These are phyloP conservation scores for Amanita inopinata DNA, from an alignment of 768 basidiomycete genomes.

Conservation along the genomic window DNA sequence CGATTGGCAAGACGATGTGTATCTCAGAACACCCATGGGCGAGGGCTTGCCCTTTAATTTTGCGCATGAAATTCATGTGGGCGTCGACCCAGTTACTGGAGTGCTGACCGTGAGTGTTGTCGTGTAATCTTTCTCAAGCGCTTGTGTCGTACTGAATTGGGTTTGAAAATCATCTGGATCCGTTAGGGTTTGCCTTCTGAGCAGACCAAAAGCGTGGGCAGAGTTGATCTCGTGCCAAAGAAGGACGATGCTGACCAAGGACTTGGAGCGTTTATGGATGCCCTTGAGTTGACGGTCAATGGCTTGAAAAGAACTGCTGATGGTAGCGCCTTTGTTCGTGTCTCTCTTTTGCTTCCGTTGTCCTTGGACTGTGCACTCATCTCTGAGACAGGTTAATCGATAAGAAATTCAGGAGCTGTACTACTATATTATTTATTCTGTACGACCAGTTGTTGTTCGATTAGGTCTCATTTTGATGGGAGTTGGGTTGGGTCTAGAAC, in stretches of 20 bases:
- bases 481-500: too few species aligned
- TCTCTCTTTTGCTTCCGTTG: too few species aligned
- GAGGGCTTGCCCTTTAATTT: constrained; percentile 28
- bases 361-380: background rate
- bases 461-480: too few species aligned
- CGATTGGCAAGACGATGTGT: constrained; percentile 38
- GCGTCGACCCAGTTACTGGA: constrained; percentile 20
- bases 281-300: background rate
- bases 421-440: too few species aligned
- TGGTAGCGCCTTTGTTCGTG: background rate
- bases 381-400: background rate
- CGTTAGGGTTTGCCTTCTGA: background rate
- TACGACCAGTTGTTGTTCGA: too few species aligned
- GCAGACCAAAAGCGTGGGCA: background rate
- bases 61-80: constrained; percentile 31
- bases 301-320: background rate
- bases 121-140: background rate
- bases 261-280: background rate
- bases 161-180: too few species aligned
- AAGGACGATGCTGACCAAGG: background rate
- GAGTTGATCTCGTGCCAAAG: too few species aligned
- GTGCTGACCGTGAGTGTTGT: constrained; percentile 21
- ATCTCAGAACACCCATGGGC: constrained; percentile 28
- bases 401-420: too few species aligned
- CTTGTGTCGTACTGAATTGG: background rate